Percentiles rank a stretch among this genome's conserved stretches.
These are phyloP conservation scores for Yamadazyma triangularis DNA, from an alignment of 1,139 yeast species.

Conservation along the genomic window DNA sequence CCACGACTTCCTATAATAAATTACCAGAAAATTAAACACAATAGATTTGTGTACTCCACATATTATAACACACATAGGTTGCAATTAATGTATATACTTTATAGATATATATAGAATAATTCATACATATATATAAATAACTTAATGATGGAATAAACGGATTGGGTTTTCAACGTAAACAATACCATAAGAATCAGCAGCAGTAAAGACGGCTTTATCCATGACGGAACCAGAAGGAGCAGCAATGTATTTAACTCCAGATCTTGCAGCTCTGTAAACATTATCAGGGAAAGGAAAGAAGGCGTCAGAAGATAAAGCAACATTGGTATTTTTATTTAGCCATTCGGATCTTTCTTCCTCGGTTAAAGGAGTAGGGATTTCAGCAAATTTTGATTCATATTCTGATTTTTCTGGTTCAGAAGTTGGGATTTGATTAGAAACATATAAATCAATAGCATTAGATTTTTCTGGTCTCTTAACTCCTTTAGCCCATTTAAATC, in stretches of 20 bases:
- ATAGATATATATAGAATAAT: background rate
- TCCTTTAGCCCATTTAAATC: slow-evolving; percentile 96
- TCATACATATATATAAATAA: too few relatives aligned
- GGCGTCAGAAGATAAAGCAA: slow-evolving; percentile 93
- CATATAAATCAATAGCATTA: slow-evolving; percentile 92
- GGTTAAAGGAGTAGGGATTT: slow-evolving; percentile 78
- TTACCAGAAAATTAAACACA: too few relatives aligned
- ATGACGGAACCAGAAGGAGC: slow-evolving; percentile 98
- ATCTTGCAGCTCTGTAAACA: slow-evolving; percentile 93
- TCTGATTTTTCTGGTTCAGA: slow-evolving; percentile 91
- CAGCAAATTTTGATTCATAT: slow-evolving; percentile 84
- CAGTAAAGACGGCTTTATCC: slow-evolving; percentile 94
- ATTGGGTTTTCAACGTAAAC: slow-evolving; percentile 95
- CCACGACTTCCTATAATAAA: too few relatives aligned
- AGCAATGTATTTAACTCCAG: slow-evolving; percentile 92
- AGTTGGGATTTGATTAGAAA: slow-evolving; percentile 86
- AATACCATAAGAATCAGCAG: slow-evolving; percentile 85
- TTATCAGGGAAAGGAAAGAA: slow-evolving; percentile 99
- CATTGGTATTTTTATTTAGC: slow-evolving; percentile 73
- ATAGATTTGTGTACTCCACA: too few relatives aligned
- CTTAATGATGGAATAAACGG: slow-evolving; percentile 92
- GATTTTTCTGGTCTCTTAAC: slow-evolving; percentile 98
- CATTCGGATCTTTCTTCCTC: slow-evolving; percentile 82
- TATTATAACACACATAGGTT: too few relatives aligned
- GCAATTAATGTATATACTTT: background rate